Evolutionary conservation across 495 filamentous ascomycete genomes (phyloP).

Genomic region (Aspergillus panamensis): DNA sequence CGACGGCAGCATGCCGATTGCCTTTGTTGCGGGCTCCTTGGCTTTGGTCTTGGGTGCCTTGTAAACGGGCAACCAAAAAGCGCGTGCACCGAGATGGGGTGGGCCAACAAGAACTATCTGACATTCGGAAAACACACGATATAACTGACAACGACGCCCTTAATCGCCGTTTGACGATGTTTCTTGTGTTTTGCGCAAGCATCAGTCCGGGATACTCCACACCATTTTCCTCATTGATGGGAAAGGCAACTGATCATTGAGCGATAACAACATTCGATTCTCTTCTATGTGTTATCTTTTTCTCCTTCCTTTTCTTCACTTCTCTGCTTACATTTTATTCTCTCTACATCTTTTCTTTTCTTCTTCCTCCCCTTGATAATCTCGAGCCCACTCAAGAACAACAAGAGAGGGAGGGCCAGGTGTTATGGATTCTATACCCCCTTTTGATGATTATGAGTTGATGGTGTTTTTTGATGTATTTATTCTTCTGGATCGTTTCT

Average conservation of each 20-base stretch:
- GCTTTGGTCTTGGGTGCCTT: conserved; percentile 39
- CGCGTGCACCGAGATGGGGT: background rate
- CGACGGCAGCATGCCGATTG: conserved; percentile 32
- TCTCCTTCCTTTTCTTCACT: conserved; percentile 23
- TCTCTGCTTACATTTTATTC: conserved; percentile 5
- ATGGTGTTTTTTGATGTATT: conserved; percentile 16
- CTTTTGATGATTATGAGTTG: conserved; percentile 34
- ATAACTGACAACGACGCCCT: conserved; percentile 4
- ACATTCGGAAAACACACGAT: background rate
- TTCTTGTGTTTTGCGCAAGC: background rate
- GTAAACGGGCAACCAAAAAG: conserved; percentile 12
- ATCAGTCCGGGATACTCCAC: background rate
- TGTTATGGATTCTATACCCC: conserved; percentile 36
- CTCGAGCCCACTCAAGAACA: conserved; percentile 19
- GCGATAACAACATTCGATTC: conserved; percentile 18
- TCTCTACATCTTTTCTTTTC: conserved; percentile 7
- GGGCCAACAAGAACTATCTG: background rate
- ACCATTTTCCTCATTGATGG: background rate
- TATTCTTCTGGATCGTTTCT: conserved; percentile 10
- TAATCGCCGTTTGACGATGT: background rate
- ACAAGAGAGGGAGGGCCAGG: conserved; percentile 12
- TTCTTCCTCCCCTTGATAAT: conserved; percentile 15
- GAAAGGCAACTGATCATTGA: conserved; percentile 13
- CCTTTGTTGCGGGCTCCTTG: conserved; percentile 37
- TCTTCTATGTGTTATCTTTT: conserved; percentile 17